Evolutionary conservation across 805 yeast genomes (phyloP), one percentile per base, ranked within the genome.

Genomic region (Metschnikowia matae): DNA sequence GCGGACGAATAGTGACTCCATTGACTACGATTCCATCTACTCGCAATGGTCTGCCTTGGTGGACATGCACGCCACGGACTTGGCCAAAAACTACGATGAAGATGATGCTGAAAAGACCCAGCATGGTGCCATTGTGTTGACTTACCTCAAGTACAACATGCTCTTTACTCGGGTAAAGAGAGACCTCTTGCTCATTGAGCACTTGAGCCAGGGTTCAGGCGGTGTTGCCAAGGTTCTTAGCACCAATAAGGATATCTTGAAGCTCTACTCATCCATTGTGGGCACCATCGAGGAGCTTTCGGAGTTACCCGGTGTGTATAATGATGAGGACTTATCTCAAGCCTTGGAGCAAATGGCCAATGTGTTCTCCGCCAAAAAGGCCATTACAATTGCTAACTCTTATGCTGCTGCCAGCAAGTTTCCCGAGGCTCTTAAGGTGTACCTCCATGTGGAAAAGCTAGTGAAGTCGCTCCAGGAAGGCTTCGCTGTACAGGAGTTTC

Each of bases 241-340:
- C 31, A 23, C 32, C 11, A 61, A 68, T 44, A 73, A 70, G 50
- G 84, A 82, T 54, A 62, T 70, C 5, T 61, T 76, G 38, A 74
- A 84, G 50, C 63, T 85, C 21, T 75, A 74, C 52, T 80, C 77
- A 20, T 70, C 76, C 7, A 74, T 88, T 36, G 64, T 76, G 11
- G 69, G 74, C 43, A 82, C 86, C 15, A 63, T 85, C 34, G 68
- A 67, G 3, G 85, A 84, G 56, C 68, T 89, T 42, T 74, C 79
- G 61, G 96, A 89, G 53, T 75, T 94, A 46, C 97, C 97, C 0
- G 98, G 98, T 74, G 96, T 92, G 17, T 83, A 86, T 62, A 87
- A 88, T 48, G 96, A 89, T 63, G 94, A 87, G 48, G 83, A 78
- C 20, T 74, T 92, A 48, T 64, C 71, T 54, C 68, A 69, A 6